A percentile compares a stretch with the other conserved stretches of the same genome.
These are phyloP conservation scores for Piper longum DNA, from an alignment of 164 flowering plant species.

Conservation along the genomic window DNA sequence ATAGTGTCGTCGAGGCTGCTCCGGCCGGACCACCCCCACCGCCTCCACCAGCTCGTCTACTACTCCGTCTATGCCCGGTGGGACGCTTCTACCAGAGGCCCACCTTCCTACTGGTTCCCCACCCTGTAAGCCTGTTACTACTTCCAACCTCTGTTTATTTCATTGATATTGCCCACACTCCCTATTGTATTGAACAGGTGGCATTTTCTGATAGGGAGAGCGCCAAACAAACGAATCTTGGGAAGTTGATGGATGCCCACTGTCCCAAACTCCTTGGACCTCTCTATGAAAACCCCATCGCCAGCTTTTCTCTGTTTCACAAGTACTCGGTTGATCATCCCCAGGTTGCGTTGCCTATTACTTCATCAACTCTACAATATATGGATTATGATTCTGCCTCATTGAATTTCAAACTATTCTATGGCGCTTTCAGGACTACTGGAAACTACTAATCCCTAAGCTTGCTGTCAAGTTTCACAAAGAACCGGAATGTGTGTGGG, in stretches of 20 bases:
- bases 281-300: slow-evolving; percentile 62
- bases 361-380: too few species aligned
- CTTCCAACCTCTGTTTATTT: background rate
- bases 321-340: slow-evolving; percentile 62
- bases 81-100: slow-evolving; percentile 49
- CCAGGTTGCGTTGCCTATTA: slow-evolving; percentile 23
- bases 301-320: slow-evolving; percentile 58
- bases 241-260: slow-evolving; percentile 59
- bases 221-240: slow-evolving; percentile 47
- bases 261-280: slow-evolving; percentile 55
- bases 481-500: slow-evolving; percentile 53
- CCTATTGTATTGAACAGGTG: background rate
- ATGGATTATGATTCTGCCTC: too few species aligned
- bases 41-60: slow-evolving; percentile 64
- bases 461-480: slow-evolving; percentile 44
- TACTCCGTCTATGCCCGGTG: slow-evolving; percentile 55
- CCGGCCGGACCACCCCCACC: slow-evolving; percentile 61
- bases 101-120: slow-evolving; percentile 90
- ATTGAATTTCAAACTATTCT: too few species aligned
- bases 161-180: background rate
- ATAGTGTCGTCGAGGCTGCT: slow-evolving; percentile 32
- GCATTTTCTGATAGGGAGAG: slow-evolving; percentile 22
- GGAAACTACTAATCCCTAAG: slow-evolving; percentile 8
- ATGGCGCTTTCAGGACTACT: too few species aligned
- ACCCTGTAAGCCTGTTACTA: slow-evolving; percentile 37